These are phyloP conservation scores for Sphagnum contortum DNA, from an alignment of 225 moss, liverwort and hornwort species.

Conservation along the genomic window DNA sequence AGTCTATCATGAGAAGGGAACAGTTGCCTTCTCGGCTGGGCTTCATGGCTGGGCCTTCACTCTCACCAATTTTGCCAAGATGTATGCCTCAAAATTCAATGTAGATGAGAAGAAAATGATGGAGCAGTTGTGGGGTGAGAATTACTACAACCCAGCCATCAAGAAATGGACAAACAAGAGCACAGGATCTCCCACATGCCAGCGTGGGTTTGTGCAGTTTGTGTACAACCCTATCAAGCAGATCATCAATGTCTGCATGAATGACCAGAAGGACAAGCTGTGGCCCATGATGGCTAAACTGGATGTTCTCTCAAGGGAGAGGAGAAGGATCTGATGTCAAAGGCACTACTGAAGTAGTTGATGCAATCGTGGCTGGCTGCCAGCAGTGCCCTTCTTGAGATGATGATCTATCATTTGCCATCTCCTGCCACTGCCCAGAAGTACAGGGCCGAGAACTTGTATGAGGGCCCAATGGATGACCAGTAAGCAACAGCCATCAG, in stretches of 20 bases:
- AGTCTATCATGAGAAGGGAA: slow-evolving; percentile 36
- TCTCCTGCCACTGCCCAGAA: too few species aligned
- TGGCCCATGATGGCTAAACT: slow-evolving; percentile 85
- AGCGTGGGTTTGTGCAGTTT: slow-evolving; percentile 86
- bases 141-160: slow-evolving; percentile 66
- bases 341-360: slow-evolving; percentile 50
- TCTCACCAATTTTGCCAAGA: slow-evolving; percentile 53
- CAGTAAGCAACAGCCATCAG: too few species aligned
- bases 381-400: neutral
- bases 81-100: slow-evolving; percentile 49
- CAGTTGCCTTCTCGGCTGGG: slow-evolving; percentile 55
- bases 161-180: slow-evolving; percentile 77
- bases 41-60: slow-evolving; percentile 63
- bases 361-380: slow-evolving; percentile 59
- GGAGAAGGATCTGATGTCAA: slow-evolving; percentile 43
- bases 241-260: slow-evolving; percentile 88
- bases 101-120: slow-evolving; percentile 89
- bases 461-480: too few species aligned
- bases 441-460: too few species aligned
- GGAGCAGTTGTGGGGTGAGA: slow-evolving; percentile 96
- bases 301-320: slow-evolving; percentile 12
- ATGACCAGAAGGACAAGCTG: slow-evolving; percentile 90
- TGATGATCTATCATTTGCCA: too few species aligned
- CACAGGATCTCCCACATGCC: slow-evolving; percentile 56
- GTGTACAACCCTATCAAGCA: slow-evolving; percentile 87